phyloP scores from a whole-genome alignment of 495 filamentous ascomycete genomes.

The Penicillium chermesinum region DNA sequence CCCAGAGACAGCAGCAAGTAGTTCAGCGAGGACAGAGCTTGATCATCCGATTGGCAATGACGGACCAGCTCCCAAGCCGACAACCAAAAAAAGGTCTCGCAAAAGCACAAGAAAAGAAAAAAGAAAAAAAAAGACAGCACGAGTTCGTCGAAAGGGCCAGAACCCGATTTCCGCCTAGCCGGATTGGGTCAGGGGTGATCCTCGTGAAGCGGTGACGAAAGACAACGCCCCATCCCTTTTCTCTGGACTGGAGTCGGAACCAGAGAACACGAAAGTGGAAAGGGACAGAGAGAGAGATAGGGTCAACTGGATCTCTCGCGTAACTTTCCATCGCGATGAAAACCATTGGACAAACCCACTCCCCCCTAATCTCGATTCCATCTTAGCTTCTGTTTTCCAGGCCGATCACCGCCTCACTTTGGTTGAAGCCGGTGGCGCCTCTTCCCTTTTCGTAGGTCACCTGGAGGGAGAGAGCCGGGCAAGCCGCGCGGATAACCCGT shows the following conservation, averaged over 20 bases:
- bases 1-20: conserved; percentile 4
- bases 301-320: background rate
- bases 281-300: background rate
- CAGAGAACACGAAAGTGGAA: background rate
- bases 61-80: too few relatives aligned
- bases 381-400: background rate
- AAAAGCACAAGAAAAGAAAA: background rate
- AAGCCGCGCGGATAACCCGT: conserved; percentile 32
- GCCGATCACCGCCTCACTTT: conserved; percentile 28
- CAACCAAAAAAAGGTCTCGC: too few relatives aligned
- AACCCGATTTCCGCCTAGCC: background rate
- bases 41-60: conserved; percentile 6
- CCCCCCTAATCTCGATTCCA: background rate
- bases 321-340: conserved; percentile 1
- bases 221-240: conserved; percentile 4
- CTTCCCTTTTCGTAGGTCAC: conserved; percentile 12
- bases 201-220: conserved; percentile 12
- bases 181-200: conserved; percentile 15
- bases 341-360: conserved; percentile 2
- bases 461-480: conserved; percentile 2
- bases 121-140: conserved; percentile 5
- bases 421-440: conserved; percentile 20
- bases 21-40: conserved; percentile 2
- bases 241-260: conserved; percentile 1
- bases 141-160: background rate